A percentile compares a stretch with the other conserved stretches of the same genome.
Evolutionary conservation across 768 basidiomycete genomes (phyloP).

Genomic region (Cytidiella melzeri): DNA sequence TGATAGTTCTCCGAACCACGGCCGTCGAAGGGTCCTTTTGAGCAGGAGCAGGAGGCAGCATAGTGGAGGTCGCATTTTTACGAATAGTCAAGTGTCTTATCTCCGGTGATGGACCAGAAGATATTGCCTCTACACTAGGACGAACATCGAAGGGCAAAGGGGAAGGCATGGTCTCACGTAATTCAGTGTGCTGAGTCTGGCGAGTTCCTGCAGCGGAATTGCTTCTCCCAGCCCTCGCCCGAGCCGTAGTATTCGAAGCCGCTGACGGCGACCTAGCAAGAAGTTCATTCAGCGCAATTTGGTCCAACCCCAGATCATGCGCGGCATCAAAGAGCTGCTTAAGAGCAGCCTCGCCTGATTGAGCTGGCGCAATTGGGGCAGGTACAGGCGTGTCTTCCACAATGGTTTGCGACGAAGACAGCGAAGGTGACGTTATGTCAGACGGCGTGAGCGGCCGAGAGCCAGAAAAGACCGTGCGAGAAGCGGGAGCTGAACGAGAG

Average conservation of each 20-base stretch:
- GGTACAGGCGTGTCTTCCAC: conserved; percentile 11
- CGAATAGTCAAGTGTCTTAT: conserved; percentile 13
- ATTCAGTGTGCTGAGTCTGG: conserved; percentile 16
- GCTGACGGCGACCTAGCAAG: conserved; percentile 66
- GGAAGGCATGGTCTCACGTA: conserved; percentile 11
- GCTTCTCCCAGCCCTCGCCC: conserved; percentile 38
- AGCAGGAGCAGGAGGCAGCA: conserved; percentile 7
- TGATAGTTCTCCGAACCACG: conserved; percentile 73
- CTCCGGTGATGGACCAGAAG: conserved; percentile 26
- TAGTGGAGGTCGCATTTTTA: conserved; percentile 9
- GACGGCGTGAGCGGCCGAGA: conserved; percentile 15
- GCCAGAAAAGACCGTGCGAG: conserved; percentile 17
- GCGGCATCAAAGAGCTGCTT: conserved; percentile 75
- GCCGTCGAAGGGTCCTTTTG: conserved; percentile 28
- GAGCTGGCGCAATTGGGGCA: conserved; percentile 12
- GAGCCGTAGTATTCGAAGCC: conserved; percentile 47
- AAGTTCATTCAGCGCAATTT: conserved; percentile 61
- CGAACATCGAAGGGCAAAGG: conserved; percentile 20
- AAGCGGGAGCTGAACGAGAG: conserved; percentile 21
- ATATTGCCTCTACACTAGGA: conserved; percentile 25
- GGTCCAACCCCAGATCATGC: conserved; percentile 68
- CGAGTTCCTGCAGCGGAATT: conserved; percentile 32
- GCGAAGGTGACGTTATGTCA: conserved; percentile 5
- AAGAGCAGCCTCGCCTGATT: conserved; percentile 46
- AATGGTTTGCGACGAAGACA: conserved; percentile 11